phyloP scores from a whole-genome alignment of 257 asterid genomes.

The Solanum arcanum region DNA sequence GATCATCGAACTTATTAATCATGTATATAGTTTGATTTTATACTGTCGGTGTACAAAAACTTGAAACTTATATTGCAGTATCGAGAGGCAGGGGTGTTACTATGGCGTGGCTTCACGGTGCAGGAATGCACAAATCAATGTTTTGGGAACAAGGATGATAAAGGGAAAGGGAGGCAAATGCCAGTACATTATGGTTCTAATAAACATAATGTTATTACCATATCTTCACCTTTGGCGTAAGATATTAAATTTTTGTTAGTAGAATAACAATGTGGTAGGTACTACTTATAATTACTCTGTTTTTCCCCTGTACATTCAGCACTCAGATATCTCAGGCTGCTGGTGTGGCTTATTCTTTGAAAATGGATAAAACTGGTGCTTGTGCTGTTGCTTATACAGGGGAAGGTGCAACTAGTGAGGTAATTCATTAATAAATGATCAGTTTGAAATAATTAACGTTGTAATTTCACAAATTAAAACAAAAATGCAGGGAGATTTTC shows the following conservation, averaged over 20 bases:
- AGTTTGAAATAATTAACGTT: background rate
- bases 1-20: background rate
- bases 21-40: background rate
- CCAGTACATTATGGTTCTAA: slow-evolving; percentile 85
- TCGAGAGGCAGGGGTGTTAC: slow-evolving; percentile 73
- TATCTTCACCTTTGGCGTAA: slow-evolving; percentile 88
- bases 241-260: background rate
- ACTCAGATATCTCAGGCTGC: slow-evolving; percentile 98
- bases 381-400: slow-evolving; percentile 74
- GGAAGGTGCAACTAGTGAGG: slow-evolving; percentile 91
- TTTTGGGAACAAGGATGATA: slow-evolving; percentile 63
- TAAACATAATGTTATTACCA: slow-evolving; percentile 51
- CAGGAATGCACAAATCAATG: slow-evolving; percentile 73
- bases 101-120: slow-evolving; percentile 82
- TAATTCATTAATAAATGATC: background rate
- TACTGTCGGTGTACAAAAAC: background rate
- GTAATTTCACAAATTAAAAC: background rate
- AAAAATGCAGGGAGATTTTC: slow-evolving; percentile 91
- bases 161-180: slow-evolving; percentile 96
- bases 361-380: slow-evolving; percentile 69
- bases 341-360: slow-evolving; percentile 89
- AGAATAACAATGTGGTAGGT: background rate
- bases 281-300: background rate
- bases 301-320: slow-evolving; percentile 15
- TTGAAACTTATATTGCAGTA: slow-evolving; percentile 24